phyloP scores from a whole-genome alignment of 352 stramenopile species.

The Phytophthora pluvialis region DNA sequence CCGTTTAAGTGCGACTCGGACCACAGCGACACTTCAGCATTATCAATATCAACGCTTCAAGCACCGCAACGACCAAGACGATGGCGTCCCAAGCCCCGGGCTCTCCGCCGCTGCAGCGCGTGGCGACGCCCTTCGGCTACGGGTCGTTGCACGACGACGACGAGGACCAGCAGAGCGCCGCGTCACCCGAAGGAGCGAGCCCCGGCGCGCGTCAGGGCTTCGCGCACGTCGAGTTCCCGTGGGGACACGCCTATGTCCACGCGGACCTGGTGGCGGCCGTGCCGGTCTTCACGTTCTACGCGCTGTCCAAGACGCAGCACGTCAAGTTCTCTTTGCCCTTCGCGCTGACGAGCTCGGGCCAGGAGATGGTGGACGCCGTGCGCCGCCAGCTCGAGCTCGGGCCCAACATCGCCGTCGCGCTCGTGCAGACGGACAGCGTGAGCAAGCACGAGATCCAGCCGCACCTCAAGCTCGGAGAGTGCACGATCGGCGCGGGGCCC shows the following conservation, averaged over 20 bases:
- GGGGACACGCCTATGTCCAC: constrained; percentile 76
- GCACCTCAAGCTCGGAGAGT: constrained; percentile 63
- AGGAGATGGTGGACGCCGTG: constrained; percentile 71
- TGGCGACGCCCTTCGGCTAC: constrained; percentile 78
- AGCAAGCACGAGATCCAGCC: constrained; percentile 73
- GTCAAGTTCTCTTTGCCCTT: constrained; percentile 77
- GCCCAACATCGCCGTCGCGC: constrained; percentile 59
- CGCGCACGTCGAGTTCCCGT: constrained; percentile 75
- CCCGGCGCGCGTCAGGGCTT: constrained; percentile 41
- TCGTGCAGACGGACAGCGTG: constrained; percentile 82
- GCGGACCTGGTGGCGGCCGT: constrained; percentile 57
- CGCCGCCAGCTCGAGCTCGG: constrained; percentile 51
- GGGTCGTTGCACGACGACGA: constrained; percentile 49
- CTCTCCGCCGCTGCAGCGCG: constrained; percentile 35
- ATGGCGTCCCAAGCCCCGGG: constrained; percentile 16
- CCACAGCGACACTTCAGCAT: constrained; percentile 19
- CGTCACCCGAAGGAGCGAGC: constrained; percentile 15
- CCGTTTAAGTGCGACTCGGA: constrained; percentile 18
- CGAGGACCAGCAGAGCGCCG: constrained; percentile 18
- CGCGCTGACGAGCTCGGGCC: constrained; percentile 51
- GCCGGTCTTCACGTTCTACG: constrained; percentile 84
- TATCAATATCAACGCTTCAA: constrained; percentile 29
- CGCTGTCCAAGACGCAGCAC: constrained; percentile 60
- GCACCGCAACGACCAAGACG: constrained; percentile 15
- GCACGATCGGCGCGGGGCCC: constrained; percentile 62